A percentile compares a stretch with the other conserved stretches of the same genome.
Conservation (phyloP, 2,329 filamentous ascomycete genomes). For the Anisogramma anomala region DNA sequence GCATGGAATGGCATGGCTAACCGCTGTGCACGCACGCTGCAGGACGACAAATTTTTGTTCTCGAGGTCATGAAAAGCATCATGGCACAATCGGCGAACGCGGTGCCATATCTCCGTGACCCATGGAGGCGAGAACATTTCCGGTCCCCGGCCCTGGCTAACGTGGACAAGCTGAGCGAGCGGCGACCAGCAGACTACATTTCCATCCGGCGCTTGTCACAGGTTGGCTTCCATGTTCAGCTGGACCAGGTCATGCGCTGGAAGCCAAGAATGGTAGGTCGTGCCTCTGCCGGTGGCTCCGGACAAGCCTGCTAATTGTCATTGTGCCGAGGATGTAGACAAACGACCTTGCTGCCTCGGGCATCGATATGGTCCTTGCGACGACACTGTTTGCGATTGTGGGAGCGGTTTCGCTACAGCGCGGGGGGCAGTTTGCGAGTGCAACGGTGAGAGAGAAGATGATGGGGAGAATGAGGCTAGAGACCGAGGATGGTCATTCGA, state of each 20-base stretch:
- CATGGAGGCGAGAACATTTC: slow-evolving; percentile 51
- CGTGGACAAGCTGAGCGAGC: slow-evolving; percentile 57
- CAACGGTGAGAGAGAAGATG: slow-evolving; percentile 66
- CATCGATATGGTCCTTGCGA: slow-evolving; percentile 59
- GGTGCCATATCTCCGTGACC: slow-evolving; percentile 15
- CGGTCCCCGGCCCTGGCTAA: slow-evolving; percentile 57
- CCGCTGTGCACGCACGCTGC: not conserved
- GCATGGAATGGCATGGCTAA: not conserved
- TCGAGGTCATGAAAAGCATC: slow-evolving; percentile 20
- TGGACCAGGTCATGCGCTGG: slow-evolving; percentile 75
- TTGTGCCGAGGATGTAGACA: slow-evolving; percentile 31
- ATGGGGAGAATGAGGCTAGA: slow-evolving; percentile 35
- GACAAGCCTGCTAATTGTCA: not conserved
- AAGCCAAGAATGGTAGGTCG: slow-evolving; percentile 64
- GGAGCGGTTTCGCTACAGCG: slow-evolving; percentile 84
- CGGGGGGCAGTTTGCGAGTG: slow-evolving; percentile 65
- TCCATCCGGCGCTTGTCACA: slow-evolving; percentile 53
- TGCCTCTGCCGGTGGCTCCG: not conserved
- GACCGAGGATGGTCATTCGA: too few species aligned
- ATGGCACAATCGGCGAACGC: slow-evolving; percentile 14
- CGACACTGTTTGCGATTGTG: slow-evolving; percentile 72
- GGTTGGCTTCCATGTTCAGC: slow-evolving; percentile 58
- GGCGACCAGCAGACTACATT: slow-evolving; percentile 50
- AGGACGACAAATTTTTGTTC: slow-evolving; percentile 20
- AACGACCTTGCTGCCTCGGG: slow-evolving; percentile 63